phyloP scores from a whole-genome alignment of 2,329 filamentous ascomycete genomes.

The Hypoxylon sp. region DNA sequence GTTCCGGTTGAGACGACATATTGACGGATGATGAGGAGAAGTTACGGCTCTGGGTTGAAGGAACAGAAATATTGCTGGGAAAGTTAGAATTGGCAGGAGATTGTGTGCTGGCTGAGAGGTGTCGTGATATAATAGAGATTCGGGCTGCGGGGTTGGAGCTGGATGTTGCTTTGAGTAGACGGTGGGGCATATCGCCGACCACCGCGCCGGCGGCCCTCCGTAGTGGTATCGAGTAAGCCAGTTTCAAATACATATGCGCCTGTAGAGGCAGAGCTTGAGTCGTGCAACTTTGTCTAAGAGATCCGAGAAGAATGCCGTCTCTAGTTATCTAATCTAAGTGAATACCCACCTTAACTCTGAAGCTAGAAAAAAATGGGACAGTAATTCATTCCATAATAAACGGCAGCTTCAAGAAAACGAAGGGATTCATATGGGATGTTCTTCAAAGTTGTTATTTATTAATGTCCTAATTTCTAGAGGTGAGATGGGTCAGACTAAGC shows the following conservation, averaged over 20 bases:
- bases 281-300: conserved; percentile 17
- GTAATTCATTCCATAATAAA: conserved; percentile 6
- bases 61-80: conserved; percentile 49
- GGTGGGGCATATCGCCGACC: conserved; percentile 50
- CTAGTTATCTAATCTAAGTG: conserved; percentile 13
- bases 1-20: conserved; percentile 73
- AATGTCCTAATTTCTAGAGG: conserved; percentile 30
- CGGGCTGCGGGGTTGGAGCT: conserved; percentile 51
- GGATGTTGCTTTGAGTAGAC: conserved; percentile 37
- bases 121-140: conserved; percentile 50
- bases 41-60: conserved; percentile 49
- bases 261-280: conserved; percentile 16
- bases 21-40: conserved; percentile 53
- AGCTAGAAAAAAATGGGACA: neutral
- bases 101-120: conserved; percentile 41
- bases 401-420: neutral
- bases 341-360: conserved; percentile 7
- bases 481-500: conserved; percentile 20
- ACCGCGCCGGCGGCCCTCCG: conserved; percentile 48
- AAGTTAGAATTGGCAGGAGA: conserved; percentile 37
- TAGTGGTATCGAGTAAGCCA: conserved; percentile 48
- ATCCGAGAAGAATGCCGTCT: conserved; percentile 1
- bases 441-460: conserved; percentile 16
- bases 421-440: conserved; percentile 7
- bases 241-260: conserved; percentile 19